Evolutionary conservation across 768 basidiomycete genomes (phyloP).

Genomic region (Exidia glandulosa): DNA sequence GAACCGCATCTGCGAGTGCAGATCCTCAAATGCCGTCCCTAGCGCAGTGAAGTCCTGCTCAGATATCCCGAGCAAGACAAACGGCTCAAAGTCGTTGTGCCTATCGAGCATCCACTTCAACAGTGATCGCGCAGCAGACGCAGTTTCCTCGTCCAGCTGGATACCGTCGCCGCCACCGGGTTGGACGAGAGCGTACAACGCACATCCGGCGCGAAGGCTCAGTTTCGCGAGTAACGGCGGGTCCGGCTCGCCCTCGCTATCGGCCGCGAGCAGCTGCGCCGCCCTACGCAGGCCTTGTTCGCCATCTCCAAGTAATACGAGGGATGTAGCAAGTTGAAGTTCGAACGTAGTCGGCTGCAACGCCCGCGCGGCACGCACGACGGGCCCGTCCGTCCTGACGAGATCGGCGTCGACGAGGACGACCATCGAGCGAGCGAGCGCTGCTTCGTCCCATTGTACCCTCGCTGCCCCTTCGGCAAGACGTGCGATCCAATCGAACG

Average conservation of each 20-base stretch:
- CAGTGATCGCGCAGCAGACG: not conserved
- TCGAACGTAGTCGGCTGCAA: slow-evolving; percentile 11
- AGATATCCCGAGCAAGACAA: not conserved
- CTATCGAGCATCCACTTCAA: not conserved
- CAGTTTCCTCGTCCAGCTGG: slow-evolving; percentile 2
- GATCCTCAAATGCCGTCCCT: not conserved
- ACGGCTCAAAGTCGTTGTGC: not conserved
- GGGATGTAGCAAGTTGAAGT: slow-evolving; percentile 24
- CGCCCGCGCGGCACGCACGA: slow-evolving; percentile 16
- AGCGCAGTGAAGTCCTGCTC: not conserved
- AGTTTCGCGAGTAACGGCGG: slow-evolving; percentile 8
- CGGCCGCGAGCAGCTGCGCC: slow-evolving; percentile 15
- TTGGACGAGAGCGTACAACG: slow-evolving; percentile 13
- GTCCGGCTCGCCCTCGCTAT: slow-evolving; percentile 15
- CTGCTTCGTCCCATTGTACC: slow-evolving; percentile 31
- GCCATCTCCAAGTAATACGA: slow-evolving; percentile 21
- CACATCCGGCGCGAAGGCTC: slow-evolving; percentile 5
- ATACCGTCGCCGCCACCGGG: slow-evolving; percentile 19
- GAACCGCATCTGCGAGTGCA: slow-evolving; percentile 6
- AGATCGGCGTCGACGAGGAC: slow-evolving; percentile 37
- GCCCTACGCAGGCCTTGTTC: slow-evolving; percentile 12
- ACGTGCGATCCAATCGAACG: slow-evolving; percentile 11
- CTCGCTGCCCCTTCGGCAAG: slow-evolving; percentile 13
- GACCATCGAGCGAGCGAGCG: slow-evolving; percentile 31
- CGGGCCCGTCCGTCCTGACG: slow-evolving; percentile 28